These are phyloP conservation scores for Pseudogymnoascus sp. DNA, from an alignment of 2,329 filamentous ascomycete genomes.

Conservation along the genomic window DNA sequence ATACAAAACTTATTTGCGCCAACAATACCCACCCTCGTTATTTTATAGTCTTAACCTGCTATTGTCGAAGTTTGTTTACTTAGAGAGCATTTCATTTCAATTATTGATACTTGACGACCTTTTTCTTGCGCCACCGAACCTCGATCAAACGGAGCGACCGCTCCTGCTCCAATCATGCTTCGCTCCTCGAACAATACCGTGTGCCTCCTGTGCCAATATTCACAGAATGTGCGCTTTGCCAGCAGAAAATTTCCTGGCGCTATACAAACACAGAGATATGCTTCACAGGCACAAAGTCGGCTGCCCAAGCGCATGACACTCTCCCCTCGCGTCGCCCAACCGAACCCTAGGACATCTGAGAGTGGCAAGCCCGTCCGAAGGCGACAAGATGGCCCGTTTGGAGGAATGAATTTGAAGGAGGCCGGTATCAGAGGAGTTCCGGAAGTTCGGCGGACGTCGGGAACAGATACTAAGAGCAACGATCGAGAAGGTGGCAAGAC, in stretches of 20 bases:
- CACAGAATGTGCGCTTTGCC: neutral
- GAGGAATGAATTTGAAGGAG: conserved; percentile 49
- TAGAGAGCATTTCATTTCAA: neutral
- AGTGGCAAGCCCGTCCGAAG: conserved; percentile 32
- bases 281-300: conserved; percentile 32
- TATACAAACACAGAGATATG: conserved; percentile 15
- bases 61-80: neutral
- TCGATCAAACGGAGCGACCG: conserved; percentile 4
- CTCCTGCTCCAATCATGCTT: conserved; percentile 7
- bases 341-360: conserved; percentile 17
- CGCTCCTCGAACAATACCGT: conserved; percentile 9
- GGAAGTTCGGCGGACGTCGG: conserved; percentile 26
- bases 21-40: conserved; percentile 5
- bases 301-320: conserved; percentile 45
- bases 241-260: neutral
- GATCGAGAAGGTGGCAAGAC: conserved; percentile 23
- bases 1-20: conserved; percentile 6
- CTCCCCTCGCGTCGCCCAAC: conserved; percentile 36
- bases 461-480: conserved; percentile 10
- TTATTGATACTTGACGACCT: neutral
- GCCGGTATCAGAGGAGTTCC: conserved; percentile 38
- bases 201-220: conserved; percentile 10
- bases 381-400: conserved; percentile 46
- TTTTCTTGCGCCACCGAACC: neutral
- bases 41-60: neutral